Base-by-base conservation (phyloP, 306 rosid genomes). In the Hylodesmum podocarpum region DNA sequence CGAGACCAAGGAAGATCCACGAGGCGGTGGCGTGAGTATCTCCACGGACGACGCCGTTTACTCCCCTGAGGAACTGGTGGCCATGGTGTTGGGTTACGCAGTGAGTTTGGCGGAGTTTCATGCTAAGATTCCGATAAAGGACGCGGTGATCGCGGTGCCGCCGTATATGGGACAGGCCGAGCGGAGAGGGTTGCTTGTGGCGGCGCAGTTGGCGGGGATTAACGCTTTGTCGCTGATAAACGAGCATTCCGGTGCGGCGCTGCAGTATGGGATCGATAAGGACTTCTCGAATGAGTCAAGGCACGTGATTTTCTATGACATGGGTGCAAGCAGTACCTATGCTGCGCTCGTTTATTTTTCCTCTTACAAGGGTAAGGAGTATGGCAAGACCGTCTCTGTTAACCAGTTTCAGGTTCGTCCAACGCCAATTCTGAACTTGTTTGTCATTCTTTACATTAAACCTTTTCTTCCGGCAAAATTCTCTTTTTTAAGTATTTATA, bases 391-490 rank as follows among this genome's bases (percentile, higher is more conserved):
- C 0, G 87, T 91, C 21, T 88, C 88, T 1, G 84, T 92, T 79
- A 95, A 95, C 80, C 99, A 95, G 80, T 95, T 95, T 86, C 99
- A 90, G 97, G 98, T 94, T n/a, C n/a, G n/a, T n/a, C n/a, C n/a
- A n/a, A n/a, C n/a, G n/a, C n/a, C n/a, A n/a, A n/a, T n/a, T n/a
- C n/a, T n/a, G n/a, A n/a, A n/a, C n/a, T n/a, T n/a, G n/a, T n/a
- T n/a, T n/a, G n/a, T n/a, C n/a, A n/a, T n/a, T n/a, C n/a, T n/a
- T n/a, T n/a, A n/a, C n/a, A n/a, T n/a, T n/a, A n/a, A n/a, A n/a
- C n/a, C n/a, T n/a, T n/a, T n/a, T n/a, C n/a, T n/a, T n/a, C n/a
- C n/a, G n/a, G n/a, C n/a, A n/a, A n/a, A n/a, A n/a, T n/a, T n/a
- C n/a, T n/a, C n/a, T n/a, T n/a, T n/a, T n/a, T n/a, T n/a, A n/a